Percentiles rank a stretch among this genome's conserved stretches.
Conservation (phyloP, 345 rosid genomes). For the Citrus cavaleriei region DNA sequence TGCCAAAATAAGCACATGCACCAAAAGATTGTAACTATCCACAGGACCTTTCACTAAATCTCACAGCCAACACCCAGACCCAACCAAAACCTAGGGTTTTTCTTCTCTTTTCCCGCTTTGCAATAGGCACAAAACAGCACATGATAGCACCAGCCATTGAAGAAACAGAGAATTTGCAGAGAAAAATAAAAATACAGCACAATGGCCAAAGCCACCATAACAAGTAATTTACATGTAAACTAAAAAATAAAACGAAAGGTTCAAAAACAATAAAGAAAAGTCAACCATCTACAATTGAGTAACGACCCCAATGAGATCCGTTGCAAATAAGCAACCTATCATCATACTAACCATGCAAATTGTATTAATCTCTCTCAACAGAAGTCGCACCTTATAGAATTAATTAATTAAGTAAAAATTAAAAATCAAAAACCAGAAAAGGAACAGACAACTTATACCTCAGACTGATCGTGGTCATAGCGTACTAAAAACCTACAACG, state of each 20-base stretch:
- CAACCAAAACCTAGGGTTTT: no score
- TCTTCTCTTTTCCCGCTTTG: no score
- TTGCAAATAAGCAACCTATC: not conserved
- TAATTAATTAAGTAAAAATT: not conserved
- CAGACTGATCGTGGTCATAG: constrained; percentile 91
- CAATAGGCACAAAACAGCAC: no score
- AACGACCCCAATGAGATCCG: not conserved
- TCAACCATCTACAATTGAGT: not conserved
- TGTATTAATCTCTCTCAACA: not conserved
- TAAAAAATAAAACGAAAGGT: not conserved
- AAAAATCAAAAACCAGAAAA: constrained; percentile 3
- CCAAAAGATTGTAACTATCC: not conserved
- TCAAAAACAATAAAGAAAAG: not conserved
- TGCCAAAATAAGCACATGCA: not conserved
- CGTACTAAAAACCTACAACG: constrained; percentile 98
- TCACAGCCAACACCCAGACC: no score
- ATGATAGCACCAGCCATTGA: no score
- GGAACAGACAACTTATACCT: constrained; percentile 49
- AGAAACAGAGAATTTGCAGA: no score
- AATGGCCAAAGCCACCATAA: not conserved
- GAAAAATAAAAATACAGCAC: not conserved
- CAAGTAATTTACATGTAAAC: not conserved
- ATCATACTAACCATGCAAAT: not conserved
- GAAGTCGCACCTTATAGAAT: not conserved
- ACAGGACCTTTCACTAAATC: no score